Evolutionary conservation across 495 filamentous ascomycete genomes (phyloP), one percentile per base, ranked within the genome.

Genomic region (Daldinia grandis): DNA sequence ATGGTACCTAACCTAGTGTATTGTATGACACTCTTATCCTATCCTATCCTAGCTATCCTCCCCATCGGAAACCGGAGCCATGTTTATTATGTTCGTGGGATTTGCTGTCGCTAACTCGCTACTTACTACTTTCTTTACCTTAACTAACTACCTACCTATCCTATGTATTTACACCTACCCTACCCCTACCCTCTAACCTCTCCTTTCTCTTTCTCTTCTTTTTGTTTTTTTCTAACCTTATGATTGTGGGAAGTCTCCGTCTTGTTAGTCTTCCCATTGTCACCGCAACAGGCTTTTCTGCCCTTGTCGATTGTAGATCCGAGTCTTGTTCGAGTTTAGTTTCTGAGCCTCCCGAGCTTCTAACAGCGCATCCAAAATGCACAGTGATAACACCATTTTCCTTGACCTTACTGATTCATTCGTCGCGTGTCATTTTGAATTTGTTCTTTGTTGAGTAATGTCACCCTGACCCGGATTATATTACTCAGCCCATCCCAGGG

Each of bases 91-190:
- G 24, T 66, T 73, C 70, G 65, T 73, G 70, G 65, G 65, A 69
- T 73, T 50, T 66, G 70, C 65, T 69, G 70, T 73, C 70, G 70
- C 62, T 61, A 38, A 24, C 55, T 50, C 12, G 33, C 55, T 37
- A 9, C 28, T 25, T 31, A 19, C 19, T 24, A 21, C 35, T 27
- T 40, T 30, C 30, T 6, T 35, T 35, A 30, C 51, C 25, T 30
- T 28, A n/a, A n/a, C n/a, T n/a, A n/a, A n/a, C n/a, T n/a, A n/a
- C n/a, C n/a, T n/a, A n/a, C n/a, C n/a, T n/a, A 35, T 2, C 31
- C 3, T 12, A 30, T 6, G 2, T 30, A 35, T 14, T 35, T 35
- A 35, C 33, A 49, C 42, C 15, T 35, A 62, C 30, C 33, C 6
- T 12, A 30, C 7, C 24, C 5, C 9, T 2, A 12, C 21, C 47